Conservation (phyloP, 345 rosid genomes). For the Punica granatum region DNA sequence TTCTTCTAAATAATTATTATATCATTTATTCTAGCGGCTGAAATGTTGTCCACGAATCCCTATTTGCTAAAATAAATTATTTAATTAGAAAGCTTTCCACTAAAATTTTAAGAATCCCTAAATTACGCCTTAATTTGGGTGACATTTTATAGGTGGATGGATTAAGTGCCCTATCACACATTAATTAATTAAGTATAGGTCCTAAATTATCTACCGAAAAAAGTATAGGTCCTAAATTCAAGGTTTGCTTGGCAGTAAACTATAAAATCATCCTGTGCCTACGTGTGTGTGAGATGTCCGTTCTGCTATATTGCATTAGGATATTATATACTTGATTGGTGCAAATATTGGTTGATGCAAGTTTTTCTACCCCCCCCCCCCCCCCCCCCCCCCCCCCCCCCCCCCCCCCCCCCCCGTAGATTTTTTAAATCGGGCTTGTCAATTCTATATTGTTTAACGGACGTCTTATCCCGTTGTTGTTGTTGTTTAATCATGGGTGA, state of each 20-base stretch:
- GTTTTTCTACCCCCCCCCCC: too few relatives aligned
- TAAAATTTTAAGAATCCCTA: constrained; percentile 19
- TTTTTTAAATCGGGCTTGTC: neutral
- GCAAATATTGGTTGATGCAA: neutral
- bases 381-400: too few relatives aligned
- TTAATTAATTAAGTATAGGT: neutral
- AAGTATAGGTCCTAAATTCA: constrained; percentile 1
- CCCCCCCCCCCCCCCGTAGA: too few relatives aligned
- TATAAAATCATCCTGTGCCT: neutral
- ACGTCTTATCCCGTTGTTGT: neutral
- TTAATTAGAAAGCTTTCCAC: neutral
- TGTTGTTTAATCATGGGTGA: too few relatives aligned
- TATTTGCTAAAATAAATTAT: neutral
- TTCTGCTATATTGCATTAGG: neutral
- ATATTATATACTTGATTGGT: too few relatives aligned
- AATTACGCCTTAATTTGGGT: constrained; percentile 54
- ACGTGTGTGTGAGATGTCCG: neutral
- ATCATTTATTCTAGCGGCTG: neutral
- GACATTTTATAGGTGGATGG: constrained; percentile 13
- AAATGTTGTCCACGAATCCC: neutral
- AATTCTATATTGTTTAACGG: neutral
- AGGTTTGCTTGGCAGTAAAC: neutral
- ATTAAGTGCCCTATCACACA: constrained; percentile 2
- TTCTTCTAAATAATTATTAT: neutral
- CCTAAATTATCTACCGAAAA: constrained; percentile 7